A percentile compares a stretch with the other conserved stretches of the same genome.
These are phyloP conservation scores for Pseudogymnoascus sp. DNA, from an alignment of 2,329 filamentous ascomycete species.

Conservation along the genomic window DNA sequence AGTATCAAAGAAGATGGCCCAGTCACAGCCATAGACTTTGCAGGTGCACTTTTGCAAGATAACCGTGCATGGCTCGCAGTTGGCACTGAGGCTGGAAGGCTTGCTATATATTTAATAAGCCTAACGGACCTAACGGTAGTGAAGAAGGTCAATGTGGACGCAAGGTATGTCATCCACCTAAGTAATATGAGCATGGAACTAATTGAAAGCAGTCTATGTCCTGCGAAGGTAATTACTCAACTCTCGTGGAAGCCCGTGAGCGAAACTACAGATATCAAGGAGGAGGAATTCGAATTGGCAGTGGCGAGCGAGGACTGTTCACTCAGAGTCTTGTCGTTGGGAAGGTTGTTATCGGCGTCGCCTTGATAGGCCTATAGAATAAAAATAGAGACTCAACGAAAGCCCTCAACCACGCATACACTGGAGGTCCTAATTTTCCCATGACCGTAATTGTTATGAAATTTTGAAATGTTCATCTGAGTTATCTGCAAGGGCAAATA, in stretches of 20 bases:
- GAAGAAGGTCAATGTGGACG: conserved; percentile 15
- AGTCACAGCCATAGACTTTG: conserved; percentile 67
- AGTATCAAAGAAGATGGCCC: conserved; percentile 50
- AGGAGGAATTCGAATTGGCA: conserved; percentile 21
- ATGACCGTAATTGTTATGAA: background rate
- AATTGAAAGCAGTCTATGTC: conserved; percentile 36
- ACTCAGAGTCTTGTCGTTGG: conserved; percentile 47
- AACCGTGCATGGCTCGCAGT: conserved; percentile 42
- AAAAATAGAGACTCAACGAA: background rate
- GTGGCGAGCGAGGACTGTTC: conserved; percentile 51
- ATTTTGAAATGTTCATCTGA: background rate
- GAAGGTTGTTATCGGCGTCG: background rate
- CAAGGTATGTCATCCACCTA: conserved; percentile 19
- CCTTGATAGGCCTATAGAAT: background rate
- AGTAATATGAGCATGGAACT: background rate
- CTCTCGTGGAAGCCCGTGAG: conserved; percentile 59
- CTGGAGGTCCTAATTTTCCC: background rate
- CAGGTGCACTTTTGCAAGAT: conserved; percentile 31
- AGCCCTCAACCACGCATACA: background rate
- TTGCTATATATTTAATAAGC: conserved; percentile 24
- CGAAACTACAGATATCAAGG: conserved; percentile 13
- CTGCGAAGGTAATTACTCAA: conserved; percentile 37
- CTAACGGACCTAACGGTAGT: conserved; percentile 26
- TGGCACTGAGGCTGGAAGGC: conserved; percentile 44
- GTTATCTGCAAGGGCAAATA: background rate